These are phyloP conservation scores for Saccharomyces hybrid DNA, from an alignment of 1,139 yeast genomes.

Conservation along the genomic window DNA sequence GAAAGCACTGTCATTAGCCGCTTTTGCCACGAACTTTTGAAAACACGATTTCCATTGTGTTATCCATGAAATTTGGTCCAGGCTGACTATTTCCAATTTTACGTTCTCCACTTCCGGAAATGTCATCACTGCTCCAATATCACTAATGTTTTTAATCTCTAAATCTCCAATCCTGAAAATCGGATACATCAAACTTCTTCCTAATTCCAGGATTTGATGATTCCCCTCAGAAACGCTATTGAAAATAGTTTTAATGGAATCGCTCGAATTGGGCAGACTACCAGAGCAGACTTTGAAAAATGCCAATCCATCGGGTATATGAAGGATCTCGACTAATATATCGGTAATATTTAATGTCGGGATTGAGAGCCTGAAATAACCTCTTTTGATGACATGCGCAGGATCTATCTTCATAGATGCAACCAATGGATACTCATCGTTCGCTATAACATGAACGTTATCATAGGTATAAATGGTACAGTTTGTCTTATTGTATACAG, in stretches of 20 bases:
- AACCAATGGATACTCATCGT: conserved; percentile 4
- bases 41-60: conserved; percentile 15
- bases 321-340: conserved; percentile 27
- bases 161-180: conserved; percentile 31
- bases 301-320: conserved; percentile 24
- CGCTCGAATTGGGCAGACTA: conserved; percentile 9
- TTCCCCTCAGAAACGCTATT: conserved; percentile 7
- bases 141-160: conserved; percentile 8
- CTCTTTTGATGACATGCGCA: conserved; percentile 14
- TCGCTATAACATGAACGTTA: not conserved
- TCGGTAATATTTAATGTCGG: conserved; percentile 12
- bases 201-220: conserved; percentile 20
- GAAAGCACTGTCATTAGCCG: not conserved
- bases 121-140: conserved; percentile 8
- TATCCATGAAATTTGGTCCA: conserved; percentile 15
- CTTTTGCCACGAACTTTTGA: conserved; percentile 9
- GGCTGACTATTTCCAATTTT: conserved; percentile 9
- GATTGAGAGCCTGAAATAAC: conserved; percentile 13
- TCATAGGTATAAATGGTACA: not conserved
- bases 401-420: conserved; percentile 15
- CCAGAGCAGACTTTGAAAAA: conserved; percentile 30
- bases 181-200: conserved; percentile 33
- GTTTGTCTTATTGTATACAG: not conserved
- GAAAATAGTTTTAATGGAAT: not conserved
- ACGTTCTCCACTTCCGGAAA: conserved; percentile 12